These are phyloP conservation scores for Scleroderma bovista DNA, from an alignment of 768 basidiomycete species.

Conservation along the genomic window DNA sequence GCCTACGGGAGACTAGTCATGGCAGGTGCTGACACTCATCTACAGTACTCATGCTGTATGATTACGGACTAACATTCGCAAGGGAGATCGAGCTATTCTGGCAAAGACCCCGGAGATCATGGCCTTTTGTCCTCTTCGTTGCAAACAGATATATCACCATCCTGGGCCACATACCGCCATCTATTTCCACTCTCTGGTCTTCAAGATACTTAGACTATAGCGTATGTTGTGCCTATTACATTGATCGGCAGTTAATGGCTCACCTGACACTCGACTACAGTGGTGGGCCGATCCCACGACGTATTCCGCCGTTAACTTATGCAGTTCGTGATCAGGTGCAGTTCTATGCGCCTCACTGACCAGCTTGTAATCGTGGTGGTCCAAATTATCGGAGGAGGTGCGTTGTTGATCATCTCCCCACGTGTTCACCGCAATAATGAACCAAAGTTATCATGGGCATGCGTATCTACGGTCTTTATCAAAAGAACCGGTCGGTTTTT, in stretches of 20 bases:
- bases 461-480: slow-evolving; percentile 2
- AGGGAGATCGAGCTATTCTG: slow-evolving; percentile 41
- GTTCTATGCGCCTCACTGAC: not conserved
- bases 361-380: not conserved
- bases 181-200: slow-evolving; percentile 33
- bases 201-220: not conserved
- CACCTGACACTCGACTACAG: not conserved
- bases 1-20: too few species aligned
- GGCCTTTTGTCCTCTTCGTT: slow-evolving; percentile 35
- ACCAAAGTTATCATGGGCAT: not conserved
- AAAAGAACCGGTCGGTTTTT: not conserved
- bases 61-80: slow-evolving; percentile 39
- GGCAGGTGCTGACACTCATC: not conserved
- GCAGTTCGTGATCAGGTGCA: not conserved
- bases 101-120: slow-evolving; percentile 26
- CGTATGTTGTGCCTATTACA: not conserved
- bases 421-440: not conserved
- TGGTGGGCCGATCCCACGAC: not conserved
- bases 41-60: slow-evolving; percentile 32
- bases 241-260: not conserved
- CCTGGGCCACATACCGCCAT: slow-evolving; percentile 34
- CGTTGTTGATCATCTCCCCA: not conserved
- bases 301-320: not conserved
- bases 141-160: slow-evolving; percentile 36
- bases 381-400: not conserved